Conservation (phyloP, 306 rosid species). For the Rosa chinensis region DNA sequence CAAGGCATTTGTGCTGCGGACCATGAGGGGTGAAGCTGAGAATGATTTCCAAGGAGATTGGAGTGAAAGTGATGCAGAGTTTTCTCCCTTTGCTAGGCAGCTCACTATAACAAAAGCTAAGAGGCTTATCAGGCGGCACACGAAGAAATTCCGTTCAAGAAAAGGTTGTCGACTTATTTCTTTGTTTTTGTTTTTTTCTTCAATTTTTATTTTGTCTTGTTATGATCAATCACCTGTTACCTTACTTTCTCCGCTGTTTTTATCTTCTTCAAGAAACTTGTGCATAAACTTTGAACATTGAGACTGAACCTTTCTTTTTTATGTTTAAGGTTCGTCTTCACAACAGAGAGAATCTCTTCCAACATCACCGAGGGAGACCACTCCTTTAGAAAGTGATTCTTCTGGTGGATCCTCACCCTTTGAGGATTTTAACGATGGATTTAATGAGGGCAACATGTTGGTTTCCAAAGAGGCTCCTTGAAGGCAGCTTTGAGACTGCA, state of each 20-base stretch:
- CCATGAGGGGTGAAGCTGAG: slow-evolving; percentile 96
- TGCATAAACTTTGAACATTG: neutral
- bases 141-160: slow-evolving; percentile 81
- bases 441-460: slow-evolving; percentile 50
- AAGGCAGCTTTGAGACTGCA: neutral
- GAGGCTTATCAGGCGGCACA: slow-evolving; percentile 89
- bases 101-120: slow-evolving; percentile 89
- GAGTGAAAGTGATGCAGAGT: slow-evolving; percentile 90
- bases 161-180: slow-evolving; percentile 56
- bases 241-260: neutral
- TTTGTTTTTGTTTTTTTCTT: neutral
- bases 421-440: slow-evolving; percentile 83
- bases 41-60: slow-evolving; percentile 92
- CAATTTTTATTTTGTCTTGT: neutral
- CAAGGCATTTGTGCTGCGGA: slow-evolving; percentile 86
- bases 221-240: neutral
- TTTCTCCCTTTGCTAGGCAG: slow-evolving; percentile 91
- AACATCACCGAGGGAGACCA: slow-evolving; percentile 78
- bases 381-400: slow-evolving; percentile 80
- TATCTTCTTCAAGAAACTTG: neutral
- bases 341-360: slow-evolving; percentile 84
- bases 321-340: slow-evolving; percentile 63
- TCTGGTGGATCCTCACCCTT: slow-evolving; percentile 88
- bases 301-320: slow-evolving; percentile 6
- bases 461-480: slow-evolving; percentile 14